Percentiles rank a stretch among this genome's conserved stretches.
Conservation (phyloP, 108 stramenopile species). For the Skeletonema menzelii region DNA sequence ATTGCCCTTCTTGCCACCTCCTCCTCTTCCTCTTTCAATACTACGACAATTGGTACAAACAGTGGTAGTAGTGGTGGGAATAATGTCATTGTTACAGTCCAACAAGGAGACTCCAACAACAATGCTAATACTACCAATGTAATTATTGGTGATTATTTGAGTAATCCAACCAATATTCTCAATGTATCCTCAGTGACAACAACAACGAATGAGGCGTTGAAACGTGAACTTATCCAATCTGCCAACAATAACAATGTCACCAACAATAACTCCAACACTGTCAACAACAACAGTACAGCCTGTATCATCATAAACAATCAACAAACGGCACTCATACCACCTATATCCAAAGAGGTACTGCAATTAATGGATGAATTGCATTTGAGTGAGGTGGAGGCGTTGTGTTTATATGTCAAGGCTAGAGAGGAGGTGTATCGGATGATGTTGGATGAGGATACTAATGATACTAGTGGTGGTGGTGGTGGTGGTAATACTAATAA, state of each 20-base stretch:
- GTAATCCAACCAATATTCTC: conserved; percentile 18
- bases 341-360: conserved; percentile 48
- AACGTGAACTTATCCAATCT: neutral
- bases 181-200: neutral
- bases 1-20: neutral
- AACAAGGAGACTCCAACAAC: neutral
- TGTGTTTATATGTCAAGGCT: conserved; percentile 55
- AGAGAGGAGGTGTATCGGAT: neutral
- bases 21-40: too few relatives aligned
- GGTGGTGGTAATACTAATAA: too few relatives aligned
- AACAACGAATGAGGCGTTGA: neutral
- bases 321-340: conserved; percentile 43
- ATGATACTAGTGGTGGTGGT: neutral
- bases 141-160: conserved; percentile 5
- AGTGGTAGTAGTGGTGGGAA: too few relatives aligned
- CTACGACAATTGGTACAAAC: too few relatives aligned
- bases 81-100: too few relatives aligned
- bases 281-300: conserved; percentile 31
- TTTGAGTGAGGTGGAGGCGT: conserved; percentile 51
- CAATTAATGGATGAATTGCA: conserved; percentile 58
- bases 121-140: neutral
- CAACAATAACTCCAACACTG: conserved; percentile 7
- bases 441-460: neutral
- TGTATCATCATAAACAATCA: conserved; percentile 25
- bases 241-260: neutral